A percentile compares a stretch with the other conserved stretches of the same genome.
These are phyloP conservation scores for Sporodiniella umbellata DNA, from an alignment of 371 early-diverging fungal species.

Conservation along the genomic window DNA sequence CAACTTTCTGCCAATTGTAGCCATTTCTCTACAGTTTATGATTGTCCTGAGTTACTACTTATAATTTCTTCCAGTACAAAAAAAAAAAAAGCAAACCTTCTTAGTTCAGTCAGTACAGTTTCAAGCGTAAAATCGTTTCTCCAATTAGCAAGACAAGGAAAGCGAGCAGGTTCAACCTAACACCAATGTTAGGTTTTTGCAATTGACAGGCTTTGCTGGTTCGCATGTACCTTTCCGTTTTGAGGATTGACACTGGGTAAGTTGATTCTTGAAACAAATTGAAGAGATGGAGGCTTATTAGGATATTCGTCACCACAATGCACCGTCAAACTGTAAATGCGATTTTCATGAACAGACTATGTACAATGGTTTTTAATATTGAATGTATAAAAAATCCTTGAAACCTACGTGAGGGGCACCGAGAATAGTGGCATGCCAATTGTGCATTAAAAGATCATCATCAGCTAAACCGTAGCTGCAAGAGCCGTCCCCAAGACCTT, in stretches of 20 bases:
- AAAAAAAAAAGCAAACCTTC: too few relatives aligned
- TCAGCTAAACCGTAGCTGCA: constrained; percentile 92
- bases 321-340: constrained; percentile 87
- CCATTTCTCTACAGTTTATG: constrained; percentile 76
- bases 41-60: not conserved
- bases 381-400: too few relatives aligned
- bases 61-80: constrained; percentile 22
- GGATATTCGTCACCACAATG: constrained; percentile 88
- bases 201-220: too few relatives aligned
- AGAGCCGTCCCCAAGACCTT: constrained; percentile 93
- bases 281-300: constrained; percentile 73
- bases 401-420: constrained; percentile 88
- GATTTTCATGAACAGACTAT: constrained; percentile 91
- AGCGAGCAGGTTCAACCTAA: constrained; percentile 70
- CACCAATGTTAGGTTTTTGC: not conserved
- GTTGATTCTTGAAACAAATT: constrained; percentile 83
- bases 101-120: constrained; percentile 81
- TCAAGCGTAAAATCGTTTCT: constrained; percentile 75
- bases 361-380: not conserved
- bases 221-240: constrained; percentile 64
- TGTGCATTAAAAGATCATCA: constrained; percentile 75
- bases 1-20: constrained; percentile 71
- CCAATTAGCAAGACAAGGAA: constrained; percentile 81
- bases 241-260: constrained; percentile 84
- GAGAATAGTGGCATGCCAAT: constrained; percentile 96